Conservation (phyloP, 495 filamentous ascomycete species). For the Chaetomium tenue region DNA sequence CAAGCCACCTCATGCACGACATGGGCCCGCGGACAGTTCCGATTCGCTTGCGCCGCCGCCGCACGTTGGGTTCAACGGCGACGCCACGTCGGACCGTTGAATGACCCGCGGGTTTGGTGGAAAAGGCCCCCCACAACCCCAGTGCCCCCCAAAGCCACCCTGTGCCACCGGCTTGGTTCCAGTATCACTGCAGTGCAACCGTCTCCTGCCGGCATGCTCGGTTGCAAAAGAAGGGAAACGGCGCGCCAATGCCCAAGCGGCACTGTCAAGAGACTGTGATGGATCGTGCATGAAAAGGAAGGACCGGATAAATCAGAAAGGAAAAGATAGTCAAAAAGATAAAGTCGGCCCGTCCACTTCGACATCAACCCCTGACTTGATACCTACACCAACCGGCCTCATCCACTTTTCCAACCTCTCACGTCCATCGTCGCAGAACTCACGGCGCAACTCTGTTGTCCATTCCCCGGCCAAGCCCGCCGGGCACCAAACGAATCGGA, state of each 20-base stretch:
- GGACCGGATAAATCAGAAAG: too few relatives aligned
- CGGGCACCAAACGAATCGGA: background rate
- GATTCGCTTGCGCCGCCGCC: slow-evolving; percentile 4
- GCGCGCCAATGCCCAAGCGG: too few relatives aligned
- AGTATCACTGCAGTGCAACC: too few relatives aligned
- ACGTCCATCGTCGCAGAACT: background rate
- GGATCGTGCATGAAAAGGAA: too few relatives aligned
- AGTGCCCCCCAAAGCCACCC: too few relatives aligned
- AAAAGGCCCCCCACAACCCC: too few relatives aligned
- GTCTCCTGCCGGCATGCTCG: too few relatives aligned
- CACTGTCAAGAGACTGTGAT: too few relatives aligned
- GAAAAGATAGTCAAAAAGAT: too few relatives aligned
- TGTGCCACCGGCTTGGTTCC: too few relatives aligned
- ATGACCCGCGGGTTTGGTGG: background rate
- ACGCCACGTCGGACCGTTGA: background rate
- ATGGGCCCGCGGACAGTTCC: background rate
- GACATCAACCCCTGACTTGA: background rate
- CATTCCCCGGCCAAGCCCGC: background rate
- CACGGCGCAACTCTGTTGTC: background rate
- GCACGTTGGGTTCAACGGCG: background rate
- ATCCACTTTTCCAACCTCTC: background rate
- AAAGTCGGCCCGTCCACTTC: too few relatives aligned
- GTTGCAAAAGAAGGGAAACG: too few relatives aligned
- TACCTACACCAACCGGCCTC: background rate
- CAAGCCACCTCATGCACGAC: background rate